These are phyloP conservation scores for Acrasis kona DNA, from an alignment of 78 protist species.

Conservation along the genomic window DNA sequence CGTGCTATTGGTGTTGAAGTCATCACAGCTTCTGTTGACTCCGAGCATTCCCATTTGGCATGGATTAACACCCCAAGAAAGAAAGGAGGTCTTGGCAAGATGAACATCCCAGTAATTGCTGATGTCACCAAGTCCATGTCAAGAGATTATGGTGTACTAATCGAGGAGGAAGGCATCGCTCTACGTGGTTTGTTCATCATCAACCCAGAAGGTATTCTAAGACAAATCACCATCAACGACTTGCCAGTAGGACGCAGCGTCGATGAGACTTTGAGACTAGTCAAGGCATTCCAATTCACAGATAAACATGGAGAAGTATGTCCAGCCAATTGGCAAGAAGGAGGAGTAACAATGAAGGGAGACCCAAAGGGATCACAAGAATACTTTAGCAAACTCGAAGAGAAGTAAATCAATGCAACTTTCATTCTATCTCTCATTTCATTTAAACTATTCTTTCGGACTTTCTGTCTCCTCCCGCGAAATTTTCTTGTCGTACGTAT, in stretches of 20 bases:
- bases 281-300: constrained; percentile 59
- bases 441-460: too few species aligned
- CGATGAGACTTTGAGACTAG: constrained; percentile 69
- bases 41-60: constrained; percentile 76
- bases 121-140: constrained; percentile 74
- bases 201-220: constrained; percentile 51
- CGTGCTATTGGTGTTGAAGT: constrained; percentile 45
- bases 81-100: constrained; percentile 87
- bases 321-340: constrained; percentile 78
- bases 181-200: constrained; percentile 77
- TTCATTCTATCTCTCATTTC: too few species aligned
- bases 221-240: constrained; percentile 69
- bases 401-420: too few species aligned
- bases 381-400: too few species aligned
- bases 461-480: too few species aligned
- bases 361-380: constrained; percentile 16
- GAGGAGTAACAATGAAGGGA: constrained; percentile 39
- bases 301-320: constrained; percentile 74
- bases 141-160: constrained; percentile 70
- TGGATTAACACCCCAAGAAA: constrained; percentile 86
- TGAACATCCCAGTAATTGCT: constrained; percentile 76
- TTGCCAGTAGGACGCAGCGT: constrained; percentile 78
- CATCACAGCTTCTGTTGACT: constrained; percentile 70
- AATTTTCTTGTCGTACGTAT: too few species aligned
- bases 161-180: constrained; percentile 59